Percentiles rank a stretch among this genome's conserved stretches.
Evolutionary conservation across 768 basidiomycete genomes (phyloP).

Genomic region (Dioszegia aurantiaca): DNA sequence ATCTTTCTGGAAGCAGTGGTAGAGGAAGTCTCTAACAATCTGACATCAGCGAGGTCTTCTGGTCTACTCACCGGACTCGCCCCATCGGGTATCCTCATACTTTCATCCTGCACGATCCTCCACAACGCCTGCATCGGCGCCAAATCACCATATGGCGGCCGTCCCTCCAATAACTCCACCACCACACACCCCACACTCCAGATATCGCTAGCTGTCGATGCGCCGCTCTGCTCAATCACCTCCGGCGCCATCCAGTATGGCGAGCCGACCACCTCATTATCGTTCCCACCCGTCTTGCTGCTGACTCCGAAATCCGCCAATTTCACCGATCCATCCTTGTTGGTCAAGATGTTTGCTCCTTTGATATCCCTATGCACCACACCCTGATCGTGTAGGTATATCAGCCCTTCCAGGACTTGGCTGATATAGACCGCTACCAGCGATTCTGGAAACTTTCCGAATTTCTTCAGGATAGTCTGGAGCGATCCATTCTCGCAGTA

Average conservation of each 20-base stretch:
- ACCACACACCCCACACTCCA: conserved; percentile 98
- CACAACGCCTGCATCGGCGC: conserved; percentile 98
- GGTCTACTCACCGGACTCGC: conserved; percentile 63
- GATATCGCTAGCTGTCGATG: conserved; percentile 94
- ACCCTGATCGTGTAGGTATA: conserved; percentile 98
- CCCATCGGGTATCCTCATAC: conserved; percentile 92
- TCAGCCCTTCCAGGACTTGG: conserved; percentile 90
- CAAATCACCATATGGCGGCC: conserved; percentile 91
- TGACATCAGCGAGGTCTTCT: conserved; percentile 15
- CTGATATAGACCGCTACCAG: conserved; percentile 95
- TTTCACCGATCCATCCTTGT: conserved; percentile 97
- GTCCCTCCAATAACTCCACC: conserved; percentile 85
- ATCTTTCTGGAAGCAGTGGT: conserved; percentile 98
- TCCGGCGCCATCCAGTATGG: conserved; percentile 99
- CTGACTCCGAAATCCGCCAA: conserved; percentile 99
- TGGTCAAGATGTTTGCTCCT: conserved; percentile 96
- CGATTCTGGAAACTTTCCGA: conserved; percentile 97
- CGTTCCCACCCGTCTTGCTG: conserved; percentile 70
- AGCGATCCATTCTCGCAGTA: conserved; percentile 96
- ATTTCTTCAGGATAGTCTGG: conserved; percentile 90
- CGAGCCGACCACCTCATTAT: conserved; percentile 92
- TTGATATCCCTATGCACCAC: conserved; percentile 99
- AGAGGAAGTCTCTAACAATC: conserved; percentile 93
- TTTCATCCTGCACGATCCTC: conserved; percentile 97
- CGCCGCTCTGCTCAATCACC: conserved; percentile 96